Evolutionary conservation across 345 rosid genomes (phyloP), one percentile per base, ranked within the genome.

Genomic region (Eucalyptus paniculata): DNA sequence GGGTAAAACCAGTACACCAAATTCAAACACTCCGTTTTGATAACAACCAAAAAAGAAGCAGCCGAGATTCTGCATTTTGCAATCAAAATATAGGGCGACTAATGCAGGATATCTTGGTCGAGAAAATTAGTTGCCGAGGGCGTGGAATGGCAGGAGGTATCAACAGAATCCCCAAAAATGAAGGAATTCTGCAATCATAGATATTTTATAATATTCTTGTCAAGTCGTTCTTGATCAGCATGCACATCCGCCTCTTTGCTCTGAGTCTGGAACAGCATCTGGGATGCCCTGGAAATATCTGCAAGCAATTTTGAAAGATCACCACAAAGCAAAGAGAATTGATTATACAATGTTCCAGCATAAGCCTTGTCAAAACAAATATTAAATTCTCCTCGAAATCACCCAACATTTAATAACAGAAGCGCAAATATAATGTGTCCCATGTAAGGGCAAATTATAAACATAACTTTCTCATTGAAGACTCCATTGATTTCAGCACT

Each of bases 241-340:
- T 45, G 99, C 95, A 89, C 99, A 97, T 24, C 99, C 98, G 44
- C 99, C 95, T 91, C 97, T 92, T 91, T 96, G 99, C 91, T 96
- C 99, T n/a, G 91, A 93, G 92, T 96, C 98, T 1, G 97, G 90
- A 56, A 92, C 95, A 58, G 94, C 94, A 62, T 96, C 98, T 3
- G 97, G 97, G 77, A 95, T 93, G 62, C 97, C 97, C 90, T 96
- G 98, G 93, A 97, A 97, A 93, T 97, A 97, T 94, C 99, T 97
- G 94, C 92, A 92, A 86, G 32, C 88, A 86, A 89, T 32, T 85
- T 89, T 40, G 4, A 32, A 44, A 34, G 53, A 53, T 50, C 54
- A 83, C 83, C 83, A 77, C 47, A 77, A 11, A 77, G 45, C 5
- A 37, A 37, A 77, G 47, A 77, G 17, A 77, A 12, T 40, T 77